Percentiles rank a stretch among this genome's conserved stretches.
phyloP scores from a whole-genome alignment of 495 filamentous ascomycete species.

The Penicillium dipodomyicola region DNA sequence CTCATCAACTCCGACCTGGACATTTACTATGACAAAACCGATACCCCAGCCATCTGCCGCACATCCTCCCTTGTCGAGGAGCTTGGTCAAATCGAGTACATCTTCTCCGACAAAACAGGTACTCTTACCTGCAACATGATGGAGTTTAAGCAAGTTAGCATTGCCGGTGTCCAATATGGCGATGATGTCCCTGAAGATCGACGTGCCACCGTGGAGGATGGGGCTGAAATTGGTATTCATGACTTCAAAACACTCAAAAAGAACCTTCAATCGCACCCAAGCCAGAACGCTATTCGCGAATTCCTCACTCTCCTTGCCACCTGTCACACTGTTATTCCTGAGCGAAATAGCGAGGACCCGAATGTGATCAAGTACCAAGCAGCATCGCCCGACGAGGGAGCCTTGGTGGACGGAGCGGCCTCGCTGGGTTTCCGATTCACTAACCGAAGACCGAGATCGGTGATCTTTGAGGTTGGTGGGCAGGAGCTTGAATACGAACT shows the following conservation, averaged over 20 bases:
- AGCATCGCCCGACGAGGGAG: slow-evolving; percentile 95
- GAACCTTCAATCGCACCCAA: slow-evolving; percentile 70
- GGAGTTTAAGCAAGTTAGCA: slow-evolving; percentile 95
- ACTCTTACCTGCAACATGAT: slow-evolving; percentile 99
- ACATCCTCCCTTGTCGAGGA: slow-evolving; percentile 97
- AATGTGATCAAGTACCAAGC: slow-evolving; percentile 94
- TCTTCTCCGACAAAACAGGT: slow-evolving; percentile 98
- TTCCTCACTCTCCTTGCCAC: slow-evolving; percentile 85
- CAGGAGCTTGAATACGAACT: slow-evolving; percentile 82
- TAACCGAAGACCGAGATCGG: slow-evolving; percentile 81
- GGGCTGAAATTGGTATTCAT: slow-evolving; percentile 74
- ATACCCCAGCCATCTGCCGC: slow-evolving; percentile 92
- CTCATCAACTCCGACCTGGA: slow-evolving; percentile 97
- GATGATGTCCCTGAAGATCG: slow-evolving; percentile 92
- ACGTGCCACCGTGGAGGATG: slow-evolving; percentile 72
- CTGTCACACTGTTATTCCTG: slow-evolving; percentile 98
- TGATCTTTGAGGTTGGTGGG: slow-evolving; percentile 72
- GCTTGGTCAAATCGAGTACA: slow-evolving; percentile 95
- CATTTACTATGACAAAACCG: slow-evolving; percentile 94
- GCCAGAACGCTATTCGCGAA: slow-evolving; percentile 72
- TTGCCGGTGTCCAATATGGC: slow-evolving; percentile 90
- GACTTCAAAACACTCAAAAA: slow-evolving; percentile 76
- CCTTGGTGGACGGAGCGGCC: slow-evolving; percentile 89
- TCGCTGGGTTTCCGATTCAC: slow-evolving; percentile 83
- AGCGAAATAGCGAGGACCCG: slow-evolving; percentile 69